Evolutionary conservation across 2,329 filamentous ascomycete genomes (phyloP).

Genomic region (Tolypocladium ophioglossoides): DNA sequence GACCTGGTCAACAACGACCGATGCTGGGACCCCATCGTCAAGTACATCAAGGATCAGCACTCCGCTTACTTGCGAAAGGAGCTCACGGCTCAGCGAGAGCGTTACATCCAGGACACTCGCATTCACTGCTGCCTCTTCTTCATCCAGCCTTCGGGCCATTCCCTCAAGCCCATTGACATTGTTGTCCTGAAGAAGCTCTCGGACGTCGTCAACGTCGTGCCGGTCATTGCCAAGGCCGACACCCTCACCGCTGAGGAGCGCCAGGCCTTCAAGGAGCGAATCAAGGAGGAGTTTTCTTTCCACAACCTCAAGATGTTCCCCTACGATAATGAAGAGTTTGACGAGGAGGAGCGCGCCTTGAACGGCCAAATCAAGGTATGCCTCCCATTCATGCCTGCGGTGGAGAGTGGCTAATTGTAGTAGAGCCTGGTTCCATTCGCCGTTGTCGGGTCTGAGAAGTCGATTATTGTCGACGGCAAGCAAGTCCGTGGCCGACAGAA

Average conservation of each 20-base stretch:
- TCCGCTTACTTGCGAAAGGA: constrained; percentile 98
- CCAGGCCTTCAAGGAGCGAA: constrained; percentile 92
- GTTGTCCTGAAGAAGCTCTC: constrained; percentile 99
- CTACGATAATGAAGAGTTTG: constrained; percentile 98
- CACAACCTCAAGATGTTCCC: constrained; percentile 99
- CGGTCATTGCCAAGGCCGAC: constrained; percentile 97
- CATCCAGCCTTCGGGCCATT: constrained; percentile 97
- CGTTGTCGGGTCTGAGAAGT: constrained; percentile 96
- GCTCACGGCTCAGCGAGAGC: constrained; percentile 95
- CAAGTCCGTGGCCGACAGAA: constrained; percentile 97
- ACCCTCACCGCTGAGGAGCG: constrained; percentile 93
- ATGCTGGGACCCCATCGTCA: constrained; percentile 99
- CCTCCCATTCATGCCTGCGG: background rate
- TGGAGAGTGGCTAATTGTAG: constrained; percentile 2
- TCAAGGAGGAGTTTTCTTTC: constrained; percentile 99
- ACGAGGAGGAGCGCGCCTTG: constrained; percentile 87
- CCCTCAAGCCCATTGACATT: constrained; percentile 98
- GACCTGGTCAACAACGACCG: constrained; percentile 99
- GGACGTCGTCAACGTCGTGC: constrained; percentile 97
- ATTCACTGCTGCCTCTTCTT: constrained; percentile 99
- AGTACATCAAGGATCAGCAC: constrained; percentile 99
- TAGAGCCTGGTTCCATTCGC: constrained; percentile 93
- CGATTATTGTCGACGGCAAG: constrained; percentile 93
- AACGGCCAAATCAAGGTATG: constrained; percentile 94
- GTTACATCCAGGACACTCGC: constrained; percentile 97